A percentile compares a stretch with the other conserved stretches of the same genome.
phyloP scores from a whole-genome alignment of 2,329 filamentous ascomycete genomes.

The Achaetomium macrosporum region DNA sequence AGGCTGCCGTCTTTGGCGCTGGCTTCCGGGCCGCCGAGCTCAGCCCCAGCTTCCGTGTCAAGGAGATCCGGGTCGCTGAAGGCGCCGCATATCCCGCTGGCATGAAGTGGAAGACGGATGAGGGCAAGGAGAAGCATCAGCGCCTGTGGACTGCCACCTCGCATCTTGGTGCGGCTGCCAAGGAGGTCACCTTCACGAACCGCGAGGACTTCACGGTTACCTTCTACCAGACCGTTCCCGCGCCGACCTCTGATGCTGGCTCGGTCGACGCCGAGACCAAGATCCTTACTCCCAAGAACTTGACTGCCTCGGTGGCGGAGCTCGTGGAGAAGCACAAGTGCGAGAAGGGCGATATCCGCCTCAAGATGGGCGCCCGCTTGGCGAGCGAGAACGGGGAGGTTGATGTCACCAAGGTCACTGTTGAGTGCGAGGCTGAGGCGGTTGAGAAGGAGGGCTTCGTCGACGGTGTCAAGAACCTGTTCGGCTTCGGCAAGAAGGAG shows the following conservation, averaged over 20 bases:
- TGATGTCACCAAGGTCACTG: conserved; percentile 65
- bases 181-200: conserved; percentile 80
- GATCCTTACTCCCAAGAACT: conserved; percentile 69
- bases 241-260: conserved; percentile 34
- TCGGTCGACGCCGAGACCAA: conserved; percentile 50
- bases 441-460: conserved; percentile 73
- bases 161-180: conserved; percentile 65
- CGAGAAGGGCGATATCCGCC: conserved; percentile 66
- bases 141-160: conserved; percentile 77
- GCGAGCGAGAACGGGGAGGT: conserved; percentile 71
- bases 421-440: conserved; percentile 78
- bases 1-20: conserved; percentile 92
- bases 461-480: conserved; percentile 91
- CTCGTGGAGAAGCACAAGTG: conserved; percentile 77
- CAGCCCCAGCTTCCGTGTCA: conserved; percentile 93
- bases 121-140: conserved; percentile 68
- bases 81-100: conserved; percentile 66
- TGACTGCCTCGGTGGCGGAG: conserved; percentile 74
- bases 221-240: conserved; percentile 68
- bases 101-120: conserved; percentile 65
- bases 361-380: conserved; percentile 72
- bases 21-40: conserved; percentile 89
- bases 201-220: conserved; percentile 73
- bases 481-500: conserved; percentile 81
- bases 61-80: conserved; percentile 86